Percentiles rank a stretch among this genome's conserved stretches.
phyloP scores from a whole-genome alignment of 306 rosid species.

The Rosa chinensis region DNA sequence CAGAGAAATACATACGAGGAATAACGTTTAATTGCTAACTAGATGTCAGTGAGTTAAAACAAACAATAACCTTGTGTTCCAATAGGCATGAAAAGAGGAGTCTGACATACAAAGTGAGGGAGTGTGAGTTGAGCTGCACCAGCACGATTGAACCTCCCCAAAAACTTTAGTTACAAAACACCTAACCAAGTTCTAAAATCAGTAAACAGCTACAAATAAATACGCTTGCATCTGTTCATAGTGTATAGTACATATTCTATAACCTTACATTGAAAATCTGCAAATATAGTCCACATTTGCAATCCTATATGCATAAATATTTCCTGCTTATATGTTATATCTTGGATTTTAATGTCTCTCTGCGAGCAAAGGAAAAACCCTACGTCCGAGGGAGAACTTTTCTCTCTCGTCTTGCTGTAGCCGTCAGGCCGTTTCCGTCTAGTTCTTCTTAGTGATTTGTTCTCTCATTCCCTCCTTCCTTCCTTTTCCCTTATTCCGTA shows the following conservation, averaged over 20 bases:
- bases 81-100: slow-evolving; percentile 97
- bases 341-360: background rate
- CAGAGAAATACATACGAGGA: background rate
- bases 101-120: slow-evolving; percentile 76
- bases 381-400: too few relatives aligned
- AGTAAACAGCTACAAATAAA: background rate
- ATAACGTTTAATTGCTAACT: background rate
- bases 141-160: slow-evolving; percentile 91
- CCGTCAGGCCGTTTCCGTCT: too few relatives aligned
- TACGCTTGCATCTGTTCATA: background rate
- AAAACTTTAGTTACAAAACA: slow-evolving; percentile 44
- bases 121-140: slow-evolving; percentile 82
- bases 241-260: background rate
- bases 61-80: slow-evolving; percentile 86
- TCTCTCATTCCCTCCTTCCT: too few relatives aligned
- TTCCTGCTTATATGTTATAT: too few relatives aligned
- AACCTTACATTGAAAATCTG: background rate
- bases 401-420: too few relatives aligned
- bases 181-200: background rate
- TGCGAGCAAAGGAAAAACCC: too few relatives aligned
- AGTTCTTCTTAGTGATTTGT: too few relatives aligned
- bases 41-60: slow-evolving; percentile 9
- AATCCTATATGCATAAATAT: too few relatives aligned
- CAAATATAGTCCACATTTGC: background rate
- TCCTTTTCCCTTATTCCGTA: too few relatives aligned